Percentiles rank a stretch among this genome's conserved stretches.
Conservation (phyloP, 495 filamentous ascomycete genomes). For the Penicillium paxilli region DNA sequence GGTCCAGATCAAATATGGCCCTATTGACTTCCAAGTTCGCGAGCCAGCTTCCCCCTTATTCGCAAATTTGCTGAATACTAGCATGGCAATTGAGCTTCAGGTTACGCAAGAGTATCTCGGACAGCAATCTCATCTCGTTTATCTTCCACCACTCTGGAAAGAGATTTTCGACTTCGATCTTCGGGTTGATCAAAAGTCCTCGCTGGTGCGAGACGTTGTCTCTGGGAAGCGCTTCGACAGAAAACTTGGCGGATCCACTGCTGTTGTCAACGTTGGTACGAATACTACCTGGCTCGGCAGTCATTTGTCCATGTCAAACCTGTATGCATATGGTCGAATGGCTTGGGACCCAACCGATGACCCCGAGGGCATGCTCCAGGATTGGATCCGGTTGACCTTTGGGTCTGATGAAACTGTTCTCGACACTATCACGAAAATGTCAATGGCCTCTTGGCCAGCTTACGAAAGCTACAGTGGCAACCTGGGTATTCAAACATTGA, state of each 20-base stretch:
- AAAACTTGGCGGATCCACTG: slow-evolving; percentile 60
- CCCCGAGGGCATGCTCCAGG: slow-evolving; percentile 51
- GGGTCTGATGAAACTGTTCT: slow-evolving; percentile 51
- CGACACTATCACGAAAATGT: slow-evolving; percentile 60
- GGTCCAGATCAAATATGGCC: slow-evolving; percentile 72
- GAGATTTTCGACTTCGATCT: slow-evolving; percentile 66
- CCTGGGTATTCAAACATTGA: slow-evolving; percentile 68
- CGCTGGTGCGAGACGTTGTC: slow-evolving; percentile 56
- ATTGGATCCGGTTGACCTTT: slow-evolving; percentile 70
- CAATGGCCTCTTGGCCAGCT: slow-evolving; percentile 68
- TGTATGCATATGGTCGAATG: slow-evolving; percentile 67
- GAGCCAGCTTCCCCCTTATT: slow-evolving; percentile 71
- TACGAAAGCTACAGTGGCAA: slow-evolving; percentile 74
- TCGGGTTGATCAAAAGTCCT: slow-evolving; percentile 54
- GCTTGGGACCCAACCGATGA: slow-evolving; percentile 60
- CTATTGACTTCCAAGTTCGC: slow-evolving; percentile 76
- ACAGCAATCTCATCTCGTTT: slow-evolving; percentile 69
- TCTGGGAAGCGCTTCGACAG: slow-evolving; percentile 59
- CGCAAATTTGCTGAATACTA: slow-evolving; percentile 59
- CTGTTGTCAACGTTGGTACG: slow-evolving; percentile 68
- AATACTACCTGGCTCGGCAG: slow-evolving; percentile 68
- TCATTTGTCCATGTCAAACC: slow-evolving; percentile 69
- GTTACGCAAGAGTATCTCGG: slow-evolving; percentile 71
- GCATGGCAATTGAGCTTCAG: slow-evolving; percentile 63
- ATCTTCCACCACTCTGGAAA: slow-evolving; percentile 68